These are phyloP conservation scores for Ettlia oleoabundans DNA, from an alignment of 139 green algal genomes.

Conservation along the genomic window DNA sequence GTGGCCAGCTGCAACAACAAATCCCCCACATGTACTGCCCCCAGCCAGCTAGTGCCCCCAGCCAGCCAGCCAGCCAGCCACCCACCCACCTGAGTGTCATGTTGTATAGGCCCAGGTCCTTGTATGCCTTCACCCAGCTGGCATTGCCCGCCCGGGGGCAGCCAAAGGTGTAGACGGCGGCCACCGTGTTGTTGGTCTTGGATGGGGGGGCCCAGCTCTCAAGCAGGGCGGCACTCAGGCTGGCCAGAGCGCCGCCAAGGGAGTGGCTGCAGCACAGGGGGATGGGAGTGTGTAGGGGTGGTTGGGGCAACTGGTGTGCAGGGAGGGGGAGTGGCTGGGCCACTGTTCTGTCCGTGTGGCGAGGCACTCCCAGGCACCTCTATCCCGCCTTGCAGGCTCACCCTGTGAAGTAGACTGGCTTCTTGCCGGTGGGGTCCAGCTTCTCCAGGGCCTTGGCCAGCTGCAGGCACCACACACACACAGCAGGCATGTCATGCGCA, in stretches of 20 bases:
- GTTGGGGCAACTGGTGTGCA: not conserved
- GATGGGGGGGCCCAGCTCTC: not conserved
- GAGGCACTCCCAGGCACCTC: not conserved
- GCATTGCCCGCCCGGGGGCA: not conserved
- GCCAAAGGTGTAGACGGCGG: not conserved
- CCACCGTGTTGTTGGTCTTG: not conserved
- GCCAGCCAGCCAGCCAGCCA: not conserved
- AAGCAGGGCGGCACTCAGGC: not conserved
- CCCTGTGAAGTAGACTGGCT: slow-evolving; percentile 5
- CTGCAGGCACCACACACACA: too few relatives aligned
- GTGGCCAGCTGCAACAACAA: too few relatives aligned
- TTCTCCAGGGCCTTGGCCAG: not conserved
- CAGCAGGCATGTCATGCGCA: too few relatives aligned
- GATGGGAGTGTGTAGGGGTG: not conserved
- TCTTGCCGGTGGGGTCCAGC: not conserved
- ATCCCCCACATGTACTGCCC: not conserved
- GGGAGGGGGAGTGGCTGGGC: not conserved
- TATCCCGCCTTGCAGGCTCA: not conserved
- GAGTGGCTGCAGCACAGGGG: not conserved
- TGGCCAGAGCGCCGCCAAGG: not conserved
- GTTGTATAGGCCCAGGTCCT: not conserved
- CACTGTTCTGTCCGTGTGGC: not conserved
- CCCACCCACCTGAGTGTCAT: not conserved
- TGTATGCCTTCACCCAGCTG: not conserved
- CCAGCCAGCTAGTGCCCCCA: not conserved